Percentiles rank a stretch among this genome's conserved stretches.
phyloP scores from a whole-genome alignment of 192 early-diverging fungal species.

The Lobosporangium transversale region DNA sequence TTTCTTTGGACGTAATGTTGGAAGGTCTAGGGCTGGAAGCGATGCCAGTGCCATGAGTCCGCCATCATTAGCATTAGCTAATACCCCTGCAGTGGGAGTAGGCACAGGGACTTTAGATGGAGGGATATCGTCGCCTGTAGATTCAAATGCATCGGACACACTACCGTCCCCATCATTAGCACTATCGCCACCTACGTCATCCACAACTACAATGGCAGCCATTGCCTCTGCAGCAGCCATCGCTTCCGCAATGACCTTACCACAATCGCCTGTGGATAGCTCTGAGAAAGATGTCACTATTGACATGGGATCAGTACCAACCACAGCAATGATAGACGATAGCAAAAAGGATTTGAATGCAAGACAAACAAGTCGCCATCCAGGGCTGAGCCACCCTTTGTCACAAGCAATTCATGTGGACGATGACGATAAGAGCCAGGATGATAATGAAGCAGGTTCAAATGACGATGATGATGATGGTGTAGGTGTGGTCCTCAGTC shows the following conservation, averaged over 20 bases:
- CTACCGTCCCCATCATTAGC: not conserved
- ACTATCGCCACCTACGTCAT: not conserved
- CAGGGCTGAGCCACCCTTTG: conserved; percentile 8
- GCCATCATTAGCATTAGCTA: not conserved
- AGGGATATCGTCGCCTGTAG: not conserved
- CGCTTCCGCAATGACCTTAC: conserved; percentile 28
- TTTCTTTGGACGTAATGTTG: conserved; percentile 7
- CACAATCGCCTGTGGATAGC: conserved; percentile 11
- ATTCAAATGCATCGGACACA: not conserved
- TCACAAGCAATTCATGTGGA: conserved; percentile 10
- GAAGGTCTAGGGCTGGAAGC: conserved; percentile 29
- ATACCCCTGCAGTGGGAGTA: not conserved
- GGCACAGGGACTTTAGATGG: not conserved
- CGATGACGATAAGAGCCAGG: too few species aligned
- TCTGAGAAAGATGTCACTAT: too few species aligned
- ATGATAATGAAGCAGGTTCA: too few species aligned
- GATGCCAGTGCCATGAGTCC: conserved; percentile 9
- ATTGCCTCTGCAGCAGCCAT: conserved; percentile 32
- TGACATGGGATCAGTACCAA: too few species aligned
- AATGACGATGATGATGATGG: too few species aligned
- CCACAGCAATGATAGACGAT: not conserved
- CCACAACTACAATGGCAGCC: conserved; percentile 15
- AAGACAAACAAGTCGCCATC: not conserved
- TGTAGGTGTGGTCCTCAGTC: too few species aligned
- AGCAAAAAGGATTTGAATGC: not conserved